Base-by-base conservation (phyloP, 164 flowering plant genomes). In the Kalanchoe fedtschenkoi region DNA sequence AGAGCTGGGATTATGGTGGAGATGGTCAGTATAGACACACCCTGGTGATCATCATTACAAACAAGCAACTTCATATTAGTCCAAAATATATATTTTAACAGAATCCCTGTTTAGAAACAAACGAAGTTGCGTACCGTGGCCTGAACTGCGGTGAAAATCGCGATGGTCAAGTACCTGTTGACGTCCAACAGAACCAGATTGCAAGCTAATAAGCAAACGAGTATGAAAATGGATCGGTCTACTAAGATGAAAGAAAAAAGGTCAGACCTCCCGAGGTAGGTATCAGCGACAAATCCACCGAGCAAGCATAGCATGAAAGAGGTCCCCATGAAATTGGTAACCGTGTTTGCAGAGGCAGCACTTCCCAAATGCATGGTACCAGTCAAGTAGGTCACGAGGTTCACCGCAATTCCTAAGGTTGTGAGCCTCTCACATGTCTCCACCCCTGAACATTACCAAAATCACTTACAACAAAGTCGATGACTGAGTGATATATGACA, bases 261-360 rank as follows among this genome's bases (percentile, higher is more conserved):
- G n/a, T 1, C 61, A 0, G 30, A 78, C 83, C 92, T 71, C 69
- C 99, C 99, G 5, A 93, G 81, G 54, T 78, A 93, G 8, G 99
- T 83, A 68, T 93, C 99, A 13, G 97, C 97, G 16, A 93, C 42
- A 66, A 93, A 89, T 42, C 97, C 98, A 10, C 96, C 96, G 26
- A 93, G 78, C 66, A 93, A 64, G 60, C 89, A 87, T 24, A 93
- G 85, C 89, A 93, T 81, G 81, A 88, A 90, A 26, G 95, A 88
- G 38, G 97, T 86, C 11, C 97, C 98, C 6, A 93, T 69, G 71
- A 93, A 93, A 72, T 93, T 87, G 33, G 99, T 93, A 60, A 87
- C 95, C 0, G 78, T 77, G 69, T 86, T 93, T 34, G 99, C 99
- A 0, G 98, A 66, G 60, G 58, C 63, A 4, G 99, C 95, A 74